Conservation (phyloP, 352 stramenopile species). For the Phytophthora brassicae region DNA sequence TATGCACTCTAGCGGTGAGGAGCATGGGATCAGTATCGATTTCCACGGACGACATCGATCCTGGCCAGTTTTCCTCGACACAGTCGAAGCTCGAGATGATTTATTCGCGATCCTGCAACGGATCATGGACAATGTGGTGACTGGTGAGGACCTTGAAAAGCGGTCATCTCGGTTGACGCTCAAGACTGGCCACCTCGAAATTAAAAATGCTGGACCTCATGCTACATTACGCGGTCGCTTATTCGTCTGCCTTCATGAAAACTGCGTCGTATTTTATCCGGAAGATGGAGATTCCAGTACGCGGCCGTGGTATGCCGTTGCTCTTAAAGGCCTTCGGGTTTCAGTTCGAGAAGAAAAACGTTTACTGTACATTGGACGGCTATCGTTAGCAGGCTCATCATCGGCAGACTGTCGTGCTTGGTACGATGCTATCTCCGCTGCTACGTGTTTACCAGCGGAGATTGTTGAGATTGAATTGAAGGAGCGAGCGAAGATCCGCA, state of each 20-base stretch:
- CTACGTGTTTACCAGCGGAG: constrained; percentile 56
- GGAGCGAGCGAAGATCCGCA: constrained; percentile 72
- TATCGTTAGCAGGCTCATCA: constrained; percentile 59
- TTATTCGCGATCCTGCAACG: constrained; percentile 70
- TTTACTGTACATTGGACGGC: constrained; percentile 58
- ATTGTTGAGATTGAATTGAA: constrained; percentile 82
- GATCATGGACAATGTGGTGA: constrained; percentile 66
- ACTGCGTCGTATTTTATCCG: constrained; percentile 78
- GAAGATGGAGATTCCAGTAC: constrained; percentile 60
- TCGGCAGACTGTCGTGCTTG: constrained; percentile 58
- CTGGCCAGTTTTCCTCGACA: constrained; percentile 84
- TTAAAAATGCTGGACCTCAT: constrained; percentile 75
- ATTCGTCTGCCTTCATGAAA: constrained; percentile 80
- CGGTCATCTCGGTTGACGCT: constrained; percentile 70
- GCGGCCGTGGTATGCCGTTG: constrained; percentile 80
- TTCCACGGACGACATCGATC: constrained; percentile 66
- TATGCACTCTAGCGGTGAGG: constrained; percentile 46
- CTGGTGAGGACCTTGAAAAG: constrained; percentile 65
- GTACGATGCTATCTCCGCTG: constrained; percentile 72
- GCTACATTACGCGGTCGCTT: constrained; percentile 76
- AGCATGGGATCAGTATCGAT: constrained; percentile 68
- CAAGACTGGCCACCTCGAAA: constrained; percentile 71
- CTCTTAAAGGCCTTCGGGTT: constrained; percentile 65
- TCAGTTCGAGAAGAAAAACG: constrained; percentile 69
- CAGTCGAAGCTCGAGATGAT: constrained; percentile 67